These are phyloP conservation scores for Porphyrellus cyaneotinctus DNA, from an alignment of 768 basidiomycete species.

Conservation along the genomic window DNA sequence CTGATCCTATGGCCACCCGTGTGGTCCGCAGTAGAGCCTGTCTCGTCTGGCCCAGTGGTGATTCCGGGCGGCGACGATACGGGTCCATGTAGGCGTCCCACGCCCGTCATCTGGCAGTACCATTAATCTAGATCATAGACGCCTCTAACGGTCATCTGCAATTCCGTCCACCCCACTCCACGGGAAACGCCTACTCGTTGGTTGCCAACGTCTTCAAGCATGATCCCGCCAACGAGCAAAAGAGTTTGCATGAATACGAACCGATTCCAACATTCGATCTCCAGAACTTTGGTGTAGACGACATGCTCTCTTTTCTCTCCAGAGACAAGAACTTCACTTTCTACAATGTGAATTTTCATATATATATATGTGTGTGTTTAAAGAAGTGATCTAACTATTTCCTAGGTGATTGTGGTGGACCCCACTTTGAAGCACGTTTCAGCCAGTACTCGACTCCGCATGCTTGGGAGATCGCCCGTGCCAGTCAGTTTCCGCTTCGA, in stretches of 20 bases:
- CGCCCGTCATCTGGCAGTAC: background rate
- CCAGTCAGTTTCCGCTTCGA: background rate
- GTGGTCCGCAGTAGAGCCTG: background rate
- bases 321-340: background rate
- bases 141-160: background rate
- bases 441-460: slow-evolving; percentile 7
- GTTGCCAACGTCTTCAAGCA: slow-evolving; percentile 5
- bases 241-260: background rate
- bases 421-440: slow-evolving; percentile 7
- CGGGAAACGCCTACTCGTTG: slow-evolving; percentile 5
- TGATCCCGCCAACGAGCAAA: background rate
- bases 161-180: slow-evolving; percentile 7
- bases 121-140: background rate
- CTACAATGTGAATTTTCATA: slow-evolving; percentile 1
- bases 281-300: background rate
- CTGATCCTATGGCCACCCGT: slow-evolving; percentile 4
- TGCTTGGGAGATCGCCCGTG: background rate
- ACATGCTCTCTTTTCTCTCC: background rate
- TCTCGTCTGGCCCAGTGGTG: background rate
- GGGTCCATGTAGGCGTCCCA: background rate
- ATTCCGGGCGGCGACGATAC: background rate
- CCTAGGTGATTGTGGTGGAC: slow-evolving; percentile 8
- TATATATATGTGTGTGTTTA: background rate
- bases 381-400: background rate
- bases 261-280: background rate